phyloP scores from a whole-genome alignment of 2,329 filamentous ascomycete species.

The Exophiala dermatitidis region DNA sequence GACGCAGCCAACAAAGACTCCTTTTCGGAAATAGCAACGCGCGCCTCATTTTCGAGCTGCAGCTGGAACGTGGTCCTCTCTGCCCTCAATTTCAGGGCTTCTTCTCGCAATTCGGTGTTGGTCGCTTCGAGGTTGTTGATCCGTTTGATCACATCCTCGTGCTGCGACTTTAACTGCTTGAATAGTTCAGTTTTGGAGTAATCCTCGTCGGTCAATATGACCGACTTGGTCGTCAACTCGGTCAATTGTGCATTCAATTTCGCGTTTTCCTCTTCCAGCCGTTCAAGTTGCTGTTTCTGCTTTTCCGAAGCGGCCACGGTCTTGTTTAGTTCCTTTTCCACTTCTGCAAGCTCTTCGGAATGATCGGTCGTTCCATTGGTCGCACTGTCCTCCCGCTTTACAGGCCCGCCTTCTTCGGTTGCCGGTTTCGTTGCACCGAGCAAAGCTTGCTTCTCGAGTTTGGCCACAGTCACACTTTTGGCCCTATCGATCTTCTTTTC shows the following conservation, averaged over 20 bases:
- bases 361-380: slow-evolving; percentile 50
- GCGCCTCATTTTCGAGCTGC: slow-evolving; percentile 73
- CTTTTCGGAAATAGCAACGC: slow-evolving; percentile 64
- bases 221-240: slow-evolving; percentile 52
- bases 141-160: slow-evolving; percentile 85
- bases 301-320: slow-evolving; percentile 68
- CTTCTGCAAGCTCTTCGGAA: slow-evolving; percentile 55
- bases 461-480: slow-evolving; percentile 82
- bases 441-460: slow-evolving; percentile 82
- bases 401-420: slow-evolving; percentile 40
- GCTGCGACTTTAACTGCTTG: slow-evolving; percentile 81
- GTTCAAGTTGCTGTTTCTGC: slow-evolving; percentile 81
- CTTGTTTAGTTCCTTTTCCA: slow-evolving; percentile 71
- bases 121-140: slow-evolving; percentile 87
- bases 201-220: slow-evolving; percentile 79
- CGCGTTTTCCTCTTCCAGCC: slow-evolving; percentile 69
- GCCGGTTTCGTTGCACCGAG: slow-evolving; percentile 52
- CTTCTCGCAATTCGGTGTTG: slow-evolving; percentile 76
- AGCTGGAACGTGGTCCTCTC: slow-evolving; percentile 77
- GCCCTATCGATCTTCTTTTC: slow-evolving; percentile 89
- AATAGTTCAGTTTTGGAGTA: slow-evolving; percentile 89
- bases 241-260: slow-evolving; percentile 71
- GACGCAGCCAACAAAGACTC: slow-evolving; percentile 73
- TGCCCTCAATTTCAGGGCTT: slow-evolving; percentile 74
- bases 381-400: slow-evolving; percentile 45